Evolutionary conservation across 768 basidiomycete genomes (phyloP), one percentile per base, ranked within the genome.

Genomic region (Naganishia antarctica): DNA sequence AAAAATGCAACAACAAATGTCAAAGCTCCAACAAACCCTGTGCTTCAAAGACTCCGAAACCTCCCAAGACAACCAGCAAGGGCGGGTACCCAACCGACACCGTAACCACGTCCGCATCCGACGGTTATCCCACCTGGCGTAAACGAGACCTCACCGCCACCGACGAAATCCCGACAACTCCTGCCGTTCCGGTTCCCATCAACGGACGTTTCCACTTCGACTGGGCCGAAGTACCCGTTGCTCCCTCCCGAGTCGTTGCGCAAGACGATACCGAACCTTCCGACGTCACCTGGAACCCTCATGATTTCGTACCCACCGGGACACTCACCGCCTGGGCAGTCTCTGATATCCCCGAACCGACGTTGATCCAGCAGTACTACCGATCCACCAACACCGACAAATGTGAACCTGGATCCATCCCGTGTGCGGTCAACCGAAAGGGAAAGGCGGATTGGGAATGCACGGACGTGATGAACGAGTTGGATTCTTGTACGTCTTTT

Each of bases 321-420:
- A 51, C 50, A 4, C 32, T 40, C 34, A 29, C 53, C 53, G 53
- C 25, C 32, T 40, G 32, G 9, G 34, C 34, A 7, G 34, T 37
- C 34, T 37, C 34, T 37, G 53, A 57, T n/a, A 37, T 57, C 21
- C 53, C 53, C 15, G 53, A 57, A 40, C 53, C 53, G 12, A 57
- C 53, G n/a, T 25, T 57, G 32, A 37, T 57, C 34, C 53, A 57
- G 53, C 53, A 57, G 37, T 57, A 57, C 53, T 57, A 57, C 53
- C 53, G 53, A 6, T 37, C 53, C 34, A n/a, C 28, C 1, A 57
- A 40, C 53, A 3, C 12, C 1, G 23, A 13, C 2, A 57, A 37
- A 16, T 57, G 53, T 34, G 53, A 57, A n/a, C 53, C 53, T 7
- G 53, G 53, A 11, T 57, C 34, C 34, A 26, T 57, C 26, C 53